Conservation (phyloP, 495 filamentous ascomycete species). For the Penicillium salamii region DNA sequence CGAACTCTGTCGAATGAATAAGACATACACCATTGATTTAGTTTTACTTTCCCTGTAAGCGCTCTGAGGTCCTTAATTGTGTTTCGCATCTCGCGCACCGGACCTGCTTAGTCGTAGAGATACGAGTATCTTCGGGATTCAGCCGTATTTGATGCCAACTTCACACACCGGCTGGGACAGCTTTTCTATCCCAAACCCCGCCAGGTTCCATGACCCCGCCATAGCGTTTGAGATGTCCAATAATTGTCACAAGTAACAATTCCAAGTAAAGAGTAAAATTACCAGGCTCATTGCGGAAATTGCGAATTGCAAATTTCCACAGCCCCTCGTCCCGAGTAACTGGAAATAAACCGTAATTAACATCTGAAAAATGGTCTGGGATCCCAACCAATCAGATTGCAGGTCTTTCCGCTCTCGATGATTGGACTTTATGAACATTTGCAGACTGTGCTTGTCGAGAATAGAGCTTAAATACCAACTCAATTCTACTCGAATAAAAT, state of each 20-base stretch:
- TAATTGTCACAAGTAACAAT: background rate
- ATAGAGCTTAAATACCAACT: no score
- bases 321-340: no score
- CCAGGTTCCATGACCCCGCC: slow-evolving; percentile 7
- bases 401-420: background rate
- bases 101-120: no score
- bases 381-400: background rate
- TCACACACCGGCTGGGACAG: slow-evolving; percentile 3
- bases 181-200: slow-evolving; percentile 2
- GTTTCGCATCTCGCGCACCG: no score
- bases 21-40: slow-evolving; percentile 17
- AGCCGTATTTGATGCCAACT: background rate
- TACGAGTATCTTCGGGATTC: no score
- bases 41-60: no score
- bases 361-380: no score
- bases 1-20: slow-evolving; percentile 19
- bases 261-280: background rate
- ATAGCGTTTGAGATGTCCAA: background rate
- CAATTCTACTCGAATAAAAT: background rate
- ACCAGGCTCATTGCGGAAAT: no score
- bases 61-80: background rate
- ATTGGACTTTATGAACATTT: no score
- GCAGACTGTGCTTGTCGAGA: no score
- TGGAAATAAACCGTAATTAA: no score
- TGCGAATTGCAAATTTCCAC: no score